phyloP scores from a whole-genome alignment of 2,329 filamentous ascomycete species.

The Penicillium sclerotiorum region DNA sequence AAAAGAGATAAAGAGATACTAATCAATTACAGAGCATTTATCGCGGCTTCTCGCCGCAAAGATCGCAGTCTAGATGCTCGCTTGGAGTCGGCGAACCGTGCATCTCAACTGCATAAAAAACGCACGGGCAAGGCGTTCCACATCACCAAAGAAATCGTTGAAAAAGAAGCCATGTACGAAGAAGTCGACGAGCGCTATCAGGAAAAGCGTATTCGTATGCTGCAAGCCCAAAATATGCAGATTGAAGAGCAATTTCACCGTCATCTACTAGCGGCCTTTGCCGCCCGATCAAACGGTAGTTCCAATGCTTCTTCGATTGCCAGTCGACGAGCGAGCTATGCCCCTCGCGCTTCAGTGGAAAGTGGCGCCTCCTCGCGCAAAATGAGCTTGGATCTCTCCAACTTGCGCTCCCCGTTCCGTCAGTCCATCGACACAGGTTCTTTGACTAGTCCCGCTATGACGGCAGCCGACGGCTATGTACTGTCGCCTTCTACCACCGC shows the following conservation, averaged over 20 bases:
- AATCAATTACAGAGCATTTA: constrained; percentile 68
- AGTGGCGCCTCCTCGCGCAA: constrained; percentile 30
- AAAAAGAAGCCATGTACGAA: constrained; percentile 94
- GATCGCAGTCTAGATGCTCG: constrained; percentile 87
- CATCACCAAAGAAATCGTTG: constrained; percentile 82
- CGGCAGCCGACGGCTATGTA: constrained; percentile 23
- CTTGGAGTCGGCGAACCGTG: constrained; percentile 81
- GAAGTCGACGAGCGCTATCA: constrained; percentile 79
- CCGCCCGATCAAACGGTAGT: constrained; percentile 22
- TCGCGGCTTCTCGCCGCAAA: constrained; percentile 83
- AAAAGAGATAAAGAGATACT: neutral
- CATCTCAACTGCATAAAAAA: constrained; percentile 88
- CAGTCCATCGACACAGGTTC: constrained; percentile 26
- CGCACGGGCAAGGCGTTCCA: constrained; percentile 80
- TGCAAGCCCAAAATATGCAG: constrained; percentile 41
- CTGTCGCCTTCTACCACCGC: constrained; percentile 28
- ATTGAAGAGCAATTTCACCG: constrained; percentile 42
- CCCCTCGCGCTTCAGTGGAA: constrained; percentile 30
- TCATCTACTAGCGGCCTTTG: constrained; percentile 40
- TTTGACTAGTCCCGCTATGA: constrained; percentile 30
- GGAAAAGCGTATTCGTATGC: constrained; percentile 43
- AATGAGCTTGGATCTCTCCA: constrained; percentile 40
- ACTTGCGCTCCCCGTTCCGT: constrained; percentile 31
- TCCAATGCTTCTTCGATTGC: constrained; percentile 25
- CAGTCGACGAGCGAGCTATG: constrained; percentile 31